Evolutionary conservation across 768 basidiomycete genomes (phyloP).

Genomic region (Flagelloscypha sp.): DNA sequence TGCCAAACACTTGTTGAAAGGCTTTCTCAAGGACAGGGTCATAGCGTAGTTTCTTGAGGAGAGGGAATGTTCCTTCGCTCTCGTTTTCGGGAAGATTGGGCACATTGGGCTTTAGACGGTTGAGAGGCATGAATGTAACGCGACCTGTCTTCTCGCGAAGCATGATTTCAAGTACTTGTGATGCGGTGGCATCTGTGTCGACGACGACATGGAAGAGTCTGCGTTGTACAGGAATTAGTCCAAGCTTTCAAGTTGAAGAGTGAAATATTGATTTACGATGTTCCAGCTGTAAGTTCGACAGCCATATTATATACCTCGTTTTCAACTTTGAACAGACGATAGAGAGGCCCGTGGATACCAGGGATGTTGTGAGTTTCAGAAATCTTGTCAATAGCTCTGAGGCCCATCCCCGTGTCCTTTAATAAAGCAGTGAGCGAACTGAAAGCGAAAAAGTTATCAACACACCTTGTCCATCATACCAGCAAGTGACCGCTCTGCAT

Average conservation of each 20-base stretch:
- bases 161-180: conserved; percentile 89
- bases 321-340: conserved; percentile 84
- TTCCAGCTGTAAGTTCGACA: conserved; percentile 91
- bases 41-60: conserved; percentile 76
- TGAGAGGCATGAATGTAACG: conserved; percentile 97
- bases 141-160: conserved; percentile 87
- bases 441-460: conserved; percentile 2
- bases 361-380: conserved; percentile 63
- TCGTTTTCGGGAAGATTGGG: conserved; percentile 50
- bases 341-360: conserved; percentile 91
- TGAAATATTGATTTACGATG: conserved; percentile 49
- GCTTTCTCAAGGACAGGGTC: conserved; percentile 68
- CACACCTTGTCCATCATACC: conserved; percentile 94
- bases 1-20: conserved; percentile 95
- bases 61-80: conserved; percentile 71
- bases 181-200: conserved; percentile 91
- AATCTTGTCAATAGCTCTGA: conserved; percentile 81
- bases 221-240: conserved; percentile 9
- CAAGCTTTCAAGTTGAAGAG: background rate
- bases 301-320: conserved; percentile 87
- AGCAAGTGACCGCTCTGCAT: conserved; percentile 69
- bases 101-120: conserved; percentile 79
- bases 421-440: conserved; percentile 5
- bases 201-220: conserved; percentile 97
- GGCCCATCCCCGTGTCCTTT: conserved; percentile 85